Conservation (phyloP, 768 basidiomycete genomes). For the Tylopilus sp. region DNA sequence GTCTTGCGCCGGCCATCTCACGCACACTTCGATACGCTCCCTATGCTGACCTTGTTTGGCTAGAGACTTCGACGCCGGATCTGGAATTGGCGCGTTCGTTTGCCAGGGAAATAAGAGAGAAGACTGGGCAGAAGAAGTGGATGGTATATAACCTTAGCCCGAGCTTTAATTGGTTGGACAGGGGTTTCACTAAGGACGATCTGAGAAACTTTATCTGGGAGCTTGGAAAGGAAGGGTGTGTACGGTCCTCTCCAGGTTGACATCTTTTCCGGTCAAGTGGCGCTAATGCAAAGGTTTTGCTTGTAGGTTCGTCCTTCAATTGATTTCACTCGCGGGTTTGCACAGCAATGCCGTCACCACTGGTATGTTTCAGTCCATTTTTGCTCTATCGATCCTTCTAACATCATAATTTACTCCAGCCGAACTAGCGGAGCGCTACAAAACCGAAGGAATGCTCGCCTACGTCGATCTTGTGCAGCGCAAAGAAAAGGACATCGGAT, state of each 20-base stretch:
- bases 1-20: slow-evolving; percentile 77
- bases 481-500: slow-evolving; percentile 85
- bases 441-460: slow-evolving; percentile 88
- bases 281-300: slow-evolving; percentile 4
- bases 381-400: neutral
- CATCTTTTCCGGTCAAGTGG: neutral
- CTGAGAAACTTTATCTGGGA: slow-evolving; percentile 89
- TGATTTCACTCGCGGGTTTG: too few species aligned
- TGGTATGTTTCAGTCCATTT: slow-evolving; percentile 40
- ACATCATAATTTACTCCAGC: slow-evolving; percentile 43
- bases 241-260: neutral
- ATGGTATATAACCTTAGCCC: slow-evolving; percentile 94
- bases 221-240: slow-evolving; percentile 80
- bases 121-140: slow-evolving; percentile 62
- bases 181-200: slow-evolving; percentile 73
- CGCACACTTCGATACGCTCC: slow-evolving; percentile 79
- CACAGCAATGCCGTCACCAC: too few species aligned
- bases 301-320: slow-evolving; percentile 79
- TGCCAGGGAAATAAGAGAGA: slow-evolving; percentile 68
- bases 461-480: slow-evolving; percentile 86
- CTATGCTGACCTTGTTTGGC: slow-evolving; percentile 87
- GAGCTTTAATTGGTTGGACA: slow-evolving; percentile 88
- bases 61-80: slow-evolving; percentile 89
- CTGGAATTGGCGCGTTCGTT: slow-evolving; percentile 76
- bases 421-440: slow-evolving; percentile 76